Evolutionary conservation across 1,139 yeast genomes (phyloP).

Genomic region (Williopsis jadinii): DNA sequence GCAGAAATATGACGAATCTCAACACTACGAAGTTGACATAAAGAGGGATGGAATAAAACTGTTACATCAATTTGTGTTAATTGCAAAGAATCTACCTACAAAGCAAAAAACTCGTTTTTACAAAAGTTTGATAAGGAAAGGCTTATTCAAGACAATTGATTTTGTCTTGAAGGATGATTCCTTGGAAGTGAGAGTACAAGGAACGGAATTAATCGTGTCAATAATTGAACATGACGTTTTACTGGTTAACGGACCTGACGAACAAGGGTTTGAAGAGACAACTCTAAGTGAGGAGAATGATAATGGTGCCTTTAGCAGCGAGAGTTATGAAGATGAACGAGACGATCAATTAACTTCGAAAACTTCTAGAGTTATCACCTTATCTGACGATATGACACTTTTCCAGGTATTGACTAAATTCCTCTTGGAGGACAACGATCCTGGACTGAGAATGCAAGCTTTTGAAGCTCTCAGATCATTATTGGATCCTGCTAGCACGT

Average conservation of each 20-base stretch:
- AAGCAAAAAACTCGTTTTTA: conserved; percentile 63
- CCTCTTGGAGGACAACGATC: conserved; percentile 54
- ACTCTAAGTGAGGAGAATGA: conserved; percentile 4
- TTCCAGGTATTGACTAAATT: conserved; percentile 54
- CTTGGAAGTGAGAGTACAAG: conserved; percentile 53
- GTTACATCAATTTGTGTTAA: conserved; percentile 71
- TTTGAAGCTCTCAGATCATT: conserved; percentile 74
- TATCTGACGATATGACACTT: conserved; percentile 56
- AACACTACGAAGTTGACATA: conserved; percentile 19
- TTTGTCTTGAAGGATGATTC: conserved; percentile 63
- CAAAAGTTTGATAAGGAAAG: conserved; percentile 54
- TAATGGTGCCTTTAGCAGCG: conserved; percentile 8
- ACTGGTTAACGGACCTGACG: conserved; percentile 36
- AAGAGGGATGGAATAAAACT: conserved; percentile 70
- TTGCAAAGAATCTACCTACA: conserved; percentile 64
- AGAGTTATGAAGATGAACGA: conserved; percentile 7
- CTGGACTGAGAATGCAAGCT: conserved; percentile 76
- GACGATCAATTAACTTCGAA: conserved; percentile 7
- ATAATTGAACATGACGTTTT: conserved; percentile 82
- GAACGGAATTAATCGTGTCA: conserved; percentile 75
- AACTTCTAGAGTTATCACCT: conserved; percentile 13
- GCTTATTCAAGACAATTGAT: conserved; percentile 62
- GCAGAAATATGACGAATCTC: conserved; percentile 34
- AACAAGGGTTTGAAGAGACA: conserved; percentile 3
- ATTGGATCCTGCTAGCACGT: conserved; percentile 43